Percentiles rank a stretch among this genome's conserved stretches.
Evolutionary conservation across 306 rosid genomes (phyloP).

Genomic region (Ceratonia siliqua): DNA sequence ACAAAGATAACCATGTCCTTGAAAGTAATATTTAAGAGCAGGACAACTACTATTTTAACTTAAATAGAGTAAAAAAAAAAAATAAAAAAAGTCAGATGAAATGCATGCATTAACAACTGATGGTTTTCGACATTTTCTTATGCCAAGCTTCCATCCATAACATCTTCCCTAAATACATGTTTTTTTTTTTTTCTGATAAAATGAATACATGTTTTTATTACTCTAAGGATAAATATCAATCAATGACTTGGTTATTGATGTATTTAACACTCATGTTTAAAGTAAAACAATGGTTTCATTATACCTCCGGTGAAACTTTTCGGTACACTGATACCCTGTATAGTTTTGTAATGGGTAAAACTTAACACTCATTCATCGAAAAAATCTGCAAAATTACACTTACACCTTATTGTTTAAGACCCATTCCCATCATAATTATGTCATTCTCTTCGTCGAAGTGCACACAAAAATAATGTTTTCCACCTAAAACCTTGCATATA

Average conservation of each 20-base stretch:
- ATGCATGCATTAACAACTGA: slow-evolving; percentile 16
- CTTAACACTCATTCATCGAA: too few species aligned
- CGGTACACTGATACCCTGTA: too few species aligned
- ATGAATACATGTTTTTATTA: not conserved
- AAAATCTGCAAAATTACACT: not conserved
- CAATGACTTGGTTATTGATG: too few species aligned
- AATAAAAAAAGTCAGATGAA: not conserved
- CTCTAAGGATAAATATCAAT: too few species aligned
- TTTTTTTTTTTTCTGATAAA: not conserved
- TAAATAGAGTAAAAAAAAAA: not conserved
- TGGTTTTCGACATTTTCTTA: slow-evolving; percentile 22
- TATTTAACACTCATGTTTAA: too few species aligned
- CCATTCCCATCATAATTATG: slow-evolving; percentile 12
- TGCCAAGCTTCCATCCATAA: slow-evolving; percentile 1
- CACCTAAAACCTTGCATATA: slow-evolving; percentile 27
- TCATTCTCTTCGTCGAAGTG: not conserved
- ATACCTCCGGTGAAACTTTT: too few species aligned
- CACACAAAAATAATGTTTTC: not conserved
- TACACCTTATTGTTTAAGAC: not conserved
- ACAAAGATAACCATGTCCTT: not conserved
- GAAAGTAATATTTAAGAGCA: not conserved
- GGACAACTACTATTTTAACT: not conserved
- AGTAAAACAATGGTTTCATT: too few species aligned
- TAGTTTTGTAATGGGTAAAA: too few species aligned
- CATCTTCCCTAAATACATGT: not conserved